Evolutionary conservation across 2,329 filamentous ascomycete species (phyloP).

Genomic region (Penicillium sp.): DNA sequence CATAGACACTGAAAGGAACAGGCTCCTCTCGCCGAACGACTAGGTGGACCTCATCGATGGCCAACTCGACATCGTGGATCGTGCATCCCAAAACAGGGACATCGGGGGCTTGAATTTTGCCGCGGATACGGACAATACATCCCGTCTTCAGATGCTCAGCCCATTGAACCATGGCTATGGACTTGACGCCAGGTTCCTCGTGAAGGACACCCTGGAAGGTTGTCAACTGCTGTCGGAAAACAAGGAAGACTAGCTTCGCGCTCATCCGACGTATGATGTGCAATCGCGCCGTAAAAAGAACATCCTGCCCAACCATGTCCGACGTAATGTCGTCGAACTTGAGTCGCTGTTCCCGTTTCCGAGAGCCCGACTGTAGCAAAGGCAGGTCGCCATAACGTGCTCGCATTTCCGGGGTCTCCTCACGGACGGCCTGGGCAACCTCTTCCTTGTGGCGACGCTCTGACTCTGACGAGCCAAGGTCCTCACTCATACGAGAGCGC

Average conservation of each 20-base stretch:
- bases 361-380: constrained; percentile 62
- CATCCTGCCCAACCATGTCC: constrained; percentile 61
- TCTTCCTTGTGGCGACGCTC: constrained; percentile 49
- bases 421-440: constrained; percentile 51
- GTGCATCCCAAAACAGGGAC: constrained; percentile 76
- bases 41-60: constrained; percentile 69
- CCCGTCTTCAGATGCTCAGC: constrained; percentile 81
- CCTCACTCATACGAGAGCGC: constrained; percentile 48
- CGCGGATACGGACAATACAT: constrained; percentile 76
- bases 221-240: constrained; percentile 81
- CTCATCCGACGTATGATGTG: constrained; percentile 83
- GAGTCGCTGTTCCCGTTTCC: constrained; percentile 53
- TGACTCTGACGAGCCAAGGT: constrained; percentile 46
- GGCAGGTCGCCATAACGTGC: constrained; percentile 63
- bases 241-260: constrained; percentile 79
- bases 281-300: constrained; percentile 72
- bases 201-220: constrained; percentile 85
- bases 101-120: constrained; percentile 73
- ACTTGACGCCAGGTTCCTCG: constrained; percentile 63
- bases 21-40: constrained; percentile 65
- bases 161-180: constrained; percentile 81
- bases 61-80: constrained; percentile 76
- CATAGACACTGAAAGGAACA: constrained; percentile 71
- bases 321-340: constrained; percentile 58
- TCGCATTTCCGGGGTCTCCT: constrained; percentile 64